Conservation (phyloP, 2,329 filamentous ascomycete genomes). For the Chrysoporthe deuterocubensis region DNA sequence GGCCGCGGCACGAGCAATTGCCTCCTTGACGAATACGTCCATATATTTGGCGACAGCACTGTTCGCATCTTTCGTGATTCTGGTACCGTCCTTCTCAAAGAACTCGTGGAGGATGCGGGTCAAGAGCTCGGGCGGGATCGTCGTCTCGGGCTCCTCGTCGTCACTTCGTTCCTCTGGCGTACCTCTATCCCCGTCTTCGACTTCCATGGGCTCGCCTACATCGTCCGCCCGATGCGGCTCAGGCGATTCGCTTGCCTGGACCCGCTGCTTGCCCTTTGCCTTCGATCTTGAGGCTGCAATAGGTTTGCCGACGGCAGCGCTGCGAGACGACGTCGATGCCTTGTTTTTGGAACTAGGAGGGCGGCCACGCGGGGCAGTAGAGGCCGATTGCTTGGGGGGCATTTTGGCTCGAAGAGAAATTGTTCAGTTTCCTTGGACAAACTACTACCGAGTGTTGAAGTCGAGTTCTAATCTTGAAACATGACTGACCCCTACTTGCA, state of each 20-base stretch:
- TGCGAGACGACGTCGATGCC: constrained; percentile 26
- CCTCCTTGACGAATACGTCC: constrained; percentile 89
- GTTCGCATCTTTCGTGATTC: constrained; percentile 79
- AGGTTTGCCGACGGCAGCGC: constrained; percentile 23
- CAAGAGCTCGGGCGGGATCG: constrained; percentile 75
- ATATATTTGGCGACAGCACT: constrained; percentile 80
- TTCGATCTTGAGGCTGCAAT: constrained; percentile 27
- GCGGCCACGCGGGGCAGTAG: constrained; percentile 42
- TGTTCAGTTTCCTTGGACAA: background rate
- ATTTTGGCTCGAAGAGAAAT: constrained; percentile 35
- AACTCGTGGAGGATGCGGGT: constrained; percentile 78
- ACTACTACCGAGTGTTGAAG: background rate
- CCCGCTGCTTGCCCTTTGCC: constrained; percentile 25
- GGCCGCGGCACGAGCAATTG: constrained; percentile 76
- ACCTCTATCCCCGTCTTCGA: constrained; percentile 28
- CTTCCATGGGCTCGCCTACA: constrained; percentile 41
- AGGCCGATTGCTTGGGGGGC: constrained; percentile 47
- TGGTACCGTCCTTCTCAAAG: constrained; percentile 73
- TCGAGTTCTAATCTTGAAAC: background rate
- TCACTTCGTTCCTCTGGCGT: constrained; percentile 33
- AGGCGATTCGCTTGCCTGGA: constrained; percentile 14
- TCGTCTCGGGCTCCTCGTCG: constrained; percentile 39
- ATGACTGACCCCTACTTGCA: background rate
- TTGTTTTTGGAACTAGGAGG: constrained; percentile 32
- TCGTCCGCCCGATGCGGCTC: constrained; percentile 33